Conservation (phyloP, 257 asterid species). For the Nicotiana paniculata region DNA sequence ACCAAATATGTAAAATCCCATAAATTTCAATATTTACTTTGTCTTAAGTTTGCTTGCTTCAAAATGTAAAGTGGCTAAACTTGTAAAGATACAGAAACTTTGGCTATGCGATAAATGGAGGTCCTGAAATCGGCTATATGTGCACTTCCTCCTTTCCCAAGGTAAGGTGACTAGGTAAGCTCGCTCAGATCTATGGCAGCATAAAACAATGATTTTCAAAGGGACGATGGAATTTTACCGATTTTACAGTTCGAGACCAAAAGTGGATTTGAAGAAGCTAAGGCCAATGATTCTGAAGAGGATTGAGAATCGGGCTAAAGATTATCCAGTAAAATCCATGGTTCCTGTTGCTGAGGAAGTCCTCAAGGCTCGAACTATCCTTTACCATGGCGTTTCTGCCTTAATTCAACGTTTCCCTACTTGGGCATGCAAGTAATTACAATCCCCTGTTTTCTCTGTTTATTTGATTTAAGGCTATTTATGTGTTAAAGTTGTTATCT, state of each 20-base stretch:
- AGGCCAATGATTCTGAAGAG: constrained; percentile 75
- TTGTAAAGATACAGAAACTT: no score
- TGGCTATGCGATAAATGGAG: no score
- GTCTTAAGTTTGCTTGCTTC: no score
- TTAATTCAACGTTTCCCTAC: constrained; percentile 57
- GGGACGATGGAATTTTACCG: background rate
- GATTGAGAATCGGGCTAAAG: constrained; percentile 68
- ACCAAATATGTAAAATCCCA: no score
- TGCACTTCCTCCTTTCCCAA: no score
- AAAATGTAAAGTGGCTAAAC: no score
- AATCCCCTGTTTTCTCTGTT: background rate
- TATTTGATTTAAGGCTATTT: background rate
- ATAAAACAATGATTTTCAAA: background rate
- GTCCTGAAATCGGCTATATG: no score
- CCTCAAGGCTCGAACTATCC: constrained; percentile 43
- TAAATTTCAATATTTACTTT: no score
- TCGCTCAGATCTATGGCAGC: background rate
- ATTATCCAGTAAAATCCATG: constrained; percentile 50
- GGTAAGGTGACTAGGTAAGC: no score
- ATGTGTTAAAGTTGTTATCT: background rate
- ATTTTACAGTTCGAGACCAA: constrained; percentile 9
- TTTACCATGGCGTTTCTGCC: constrained; percentile 65
- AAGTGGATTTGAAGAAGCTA: constrained; percentile 44
- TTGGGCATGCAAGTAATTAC: constrained; percentile 85
- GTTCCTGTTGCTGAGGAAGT: constrained; percentile 64